These are phyloP conservation scores for Nakazawaea siamensis DNA, from an alignment of 805 yeast genomes.

Conservation along the genomic window DNA sequence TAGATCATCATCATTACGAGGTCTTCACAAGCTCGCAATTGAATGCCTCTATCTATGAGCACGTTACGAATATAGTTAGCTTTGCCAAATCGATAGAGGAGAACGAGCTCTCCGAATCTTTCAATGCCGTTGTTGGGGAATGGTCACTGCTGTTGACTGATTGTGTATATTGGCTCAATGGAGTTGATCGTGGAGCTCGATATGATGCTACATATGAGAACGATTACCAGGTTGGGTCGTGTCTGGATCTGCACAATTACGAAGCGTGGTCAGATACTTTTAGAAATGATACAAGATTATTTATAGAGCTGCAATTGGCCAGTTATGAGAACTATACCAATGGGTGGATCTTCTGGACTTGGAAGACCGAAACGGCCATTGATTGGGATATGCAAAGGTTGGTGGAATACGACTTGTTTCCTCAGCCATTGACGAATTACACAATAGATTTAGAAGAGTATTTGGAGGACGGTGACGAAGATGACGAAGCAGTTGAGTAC, in stretches of 20 bases:
- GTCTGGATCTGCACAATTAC: conserved; percentile 38
- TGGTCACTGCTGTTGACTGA: conserved; percentile 92
- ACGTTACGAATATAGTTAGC: conserved; percentile 43
- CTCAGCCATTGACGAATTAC: conserved; percentile 52
- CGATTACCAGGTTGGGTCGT: conserved; percentile 46
- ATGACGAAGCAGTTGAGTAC: not conserved
- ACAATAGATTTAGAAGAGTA: not conserved
- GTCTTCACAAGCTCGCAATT: conserved; percentile 66
- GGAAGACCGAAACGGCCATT: conserved; percentile 74
- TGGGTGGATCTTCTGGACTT: conserved; percentile 95
- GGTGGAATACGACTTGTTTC: conserved; percentile 55
- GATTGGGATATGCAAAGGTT: conserved; percentile 83
- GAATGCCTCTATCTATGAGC: conserved; percentile 49
- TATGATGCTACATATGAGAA: conserved; percentile 52
- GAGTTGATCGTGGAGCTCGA: conserved; percentile 77
- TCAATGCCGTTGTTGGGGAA: conserved; percentile 76
- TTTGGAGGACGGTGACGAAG: not conserved
- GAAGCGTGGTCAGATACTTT: conserved; percentile 52
- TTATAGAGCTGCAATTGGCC: conserved; percentile 85
- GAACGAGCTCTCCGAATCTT: conserved; percentile 59
- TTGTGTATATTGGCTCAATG: conserved; percentile 84
- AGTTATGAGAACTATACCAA: conserved; percentile 52
- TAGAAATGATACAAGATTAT: conserved; percentile 53
- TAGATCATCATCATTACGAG: conserved; percentile 90
- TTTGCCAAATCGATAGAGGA: conserved; percentile 34